These are phyloP conservation scores for Trichoderma oligosporum DNA, from an alignment of 2,329 filamentous ascomycete species.

Conservation along the genomic window DNA sequence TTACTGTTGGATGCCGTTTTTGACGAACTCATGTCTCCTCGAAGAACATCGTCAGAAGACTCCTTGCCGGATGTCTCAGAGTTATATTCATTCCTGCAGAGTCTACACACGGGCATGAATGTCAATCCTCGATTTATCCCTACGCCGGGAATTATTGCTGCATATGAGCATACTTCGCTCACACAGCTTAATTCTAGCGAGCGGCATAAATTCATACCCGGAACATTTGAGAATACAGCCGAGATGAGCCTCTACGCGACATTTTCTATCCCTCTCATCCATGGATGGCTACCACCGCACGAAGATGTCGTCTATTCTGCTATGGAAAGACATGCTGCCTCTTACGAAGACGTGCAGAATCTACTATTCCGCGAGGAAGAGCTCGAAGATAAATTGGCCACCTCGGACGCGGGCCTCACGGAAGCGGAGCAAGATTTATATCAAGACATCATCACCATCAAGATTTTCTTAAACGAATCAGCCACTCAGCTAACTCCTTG, in stretches of 20 bases:
- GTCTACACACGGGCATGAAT: constrained; percentile 94
- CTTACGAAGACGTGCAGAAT: constrained; percentile 89
- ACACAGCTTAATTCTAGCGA: constrained; percentile 50
- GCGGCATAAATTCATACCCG: constrained; percentile 51
- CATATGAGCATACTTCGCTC: constrained; percentile 50
- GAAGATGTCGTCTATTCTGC: constrained; percentile 65
- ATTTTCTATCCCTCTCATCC: constrained; percentile 83
- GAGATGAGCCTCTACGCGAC: constrained; percentile 91
- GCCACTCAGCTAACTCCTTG: constrained; percentile 83
- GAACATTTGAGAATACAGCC: constrained; percentile 78
- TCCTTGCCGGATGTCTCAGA: constrained; percentile 81
- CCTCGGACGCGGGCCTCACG: constrained; percentile 49
- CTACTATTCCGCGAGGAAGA: constrained; percentile 86
- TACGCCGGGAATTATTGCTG: constrained; percentile 43
- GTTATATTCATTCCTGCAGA: constrained; percentile 80
- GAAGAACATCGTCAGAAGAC: constrained; percentile 58
- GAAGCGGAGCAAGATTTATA: constrained; percentile 73
- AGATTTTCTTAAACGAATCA: constrained; percentile 72
- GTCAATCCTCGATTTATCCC: constrained; percentile 88
- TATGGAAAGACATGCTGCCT: constrained; percentile 69
- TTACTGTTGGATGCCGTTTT: constrained; percentile 85
- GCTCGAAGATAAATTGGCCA: constrained; percentile 69
- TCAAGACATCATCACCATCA: constrained; percentile 80
- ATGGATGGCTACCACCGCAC: constrained; percentile 81
- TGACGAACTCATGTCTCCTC: constrained; percentile 82